Evolutionary conservation across 2,329 filamentous ascomycete species (phyloP), one percentile per base, ranked within the genome.

Genomic region (Alternaria postmessia): DNA sequence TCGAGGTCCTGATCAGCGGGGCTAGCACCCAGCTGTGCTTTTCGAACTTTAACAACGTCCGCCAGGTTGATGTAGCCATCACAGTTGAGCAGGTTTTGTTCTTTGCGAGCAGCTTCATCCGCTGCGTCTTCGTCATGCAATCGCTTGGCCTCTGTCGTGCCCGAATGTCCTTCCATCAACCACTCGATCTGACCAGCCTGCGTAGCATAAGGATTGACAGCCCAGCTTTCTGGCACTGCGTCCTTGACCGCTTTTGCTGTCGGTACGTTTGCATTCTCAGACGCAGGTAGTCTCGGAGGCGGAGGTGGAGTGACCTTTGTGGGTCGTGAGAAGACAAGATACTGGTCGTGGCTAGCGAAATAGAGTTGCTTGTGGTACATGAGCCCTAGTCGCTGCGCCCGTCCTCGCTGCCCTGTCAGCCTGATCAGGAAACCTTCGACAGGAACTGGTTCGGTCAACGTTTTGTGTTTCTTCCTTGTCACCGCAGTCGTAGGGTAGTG

Each of bases 361-460:
- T 90, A 91, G 4, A 90, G 78, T 42, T 86, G 82, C 71, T 90
- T 90, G 78, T 85, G 89, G 67, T 88, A 87, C 76, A 87, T 84
- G 57, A 84, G 84, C 14, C 87, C 87, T 62, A 88, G 71, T 34
- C 85, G 81, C 66, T 85, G 83, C 38, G 88, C 84, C 20, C 83
- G 78, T 16, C 88, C 88, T 64, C 82, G 85, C 61, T 89, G 87
- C 7, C 87, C 87, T 5, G 88, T 90, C 44, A 90, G 78, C 41
- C 88, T 83, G 49, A 90, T 83, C 22, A 91, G 78, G 65, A 90
- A 91, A 0, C 88, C 88, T 79, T 91, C 88, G 1, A 89, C 80
- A 11, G 88, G 88, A 1, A 84, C 71, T 5, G 88, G 88, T 64
- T 91, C 88, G 16, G 83, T 81, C 54, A 87, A 57, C 1, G 78